Evolutionary conservation across 2,329 filamentous ascomycete genomes (phyloP).

Genomic region (Harringtonia aguacate): DNA sequence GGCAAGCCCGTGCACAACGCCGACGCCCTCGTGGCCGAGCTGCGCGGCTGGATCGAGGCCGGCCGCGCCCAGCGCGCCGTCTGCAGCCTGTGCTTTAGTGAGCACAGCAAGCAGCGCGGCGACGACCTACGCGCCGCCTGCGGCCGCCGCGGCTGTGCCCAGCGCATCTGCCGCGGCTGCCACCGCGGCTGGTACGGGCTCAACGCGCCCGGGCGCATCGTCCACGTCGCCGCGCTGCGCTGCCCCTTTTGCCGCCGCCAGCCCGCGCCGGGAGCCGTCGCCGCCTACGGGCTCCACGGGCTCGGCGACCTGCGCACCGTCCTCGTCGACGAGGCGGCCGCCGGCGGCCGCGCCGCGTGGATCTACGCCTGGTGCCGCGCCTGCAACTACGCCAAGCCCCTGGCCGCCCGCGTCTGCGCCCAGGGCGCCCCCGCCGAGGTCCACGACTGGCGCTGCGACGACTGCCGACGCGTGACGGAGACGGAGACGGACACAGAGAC

Average conservation of each 20-base stretch:
- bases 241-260: conserved; percentile 39
- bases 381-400: conserved; percentile 30
- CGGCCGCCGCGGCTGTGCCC: conserved; percentile 30
- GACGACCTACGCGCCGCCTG: conserved; percentile 31
- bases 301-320: conserved; percentile 27
- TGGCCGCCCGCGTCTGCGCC: conserved; percentile 32
- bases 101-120: conserved; percentile 20
- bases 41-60: conserved; percentile 25
- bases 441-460: conserved; percentile 28
- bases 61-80: conserved; percentile 25
- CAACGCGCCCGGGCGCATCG: conserved; percentile 29
- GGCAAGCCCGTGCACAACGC: conserved; percentile 29
- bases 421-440: conserved; percentile 26
- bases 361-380: conserved; percentile 37
- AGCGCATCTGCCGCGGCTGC: conserved; percentile 31
- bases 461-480: conserved; percentile 21
- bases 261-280: conserved; percentile 25
- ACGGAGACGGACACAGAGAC: no score
- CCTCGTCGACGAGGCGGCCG: conserved; percentile 26
- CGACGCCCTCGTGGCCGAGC: conserved; percentile 19
- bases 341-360: no score
- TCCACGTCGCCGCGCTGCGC: conserved; percentile 35
- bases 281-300: conserved; percentile 20
- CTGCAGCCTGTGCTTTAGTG: conserved; percentile 36
- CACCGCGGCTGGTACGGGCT: conserved; percentile 33